Percentiles rank a stretch among this genome's conserved stretches.
phyloP scores from a whole-genome alignment of 495 filamentous ascomycete species.

The Lasiosphaeris hirsuta region DNA sequence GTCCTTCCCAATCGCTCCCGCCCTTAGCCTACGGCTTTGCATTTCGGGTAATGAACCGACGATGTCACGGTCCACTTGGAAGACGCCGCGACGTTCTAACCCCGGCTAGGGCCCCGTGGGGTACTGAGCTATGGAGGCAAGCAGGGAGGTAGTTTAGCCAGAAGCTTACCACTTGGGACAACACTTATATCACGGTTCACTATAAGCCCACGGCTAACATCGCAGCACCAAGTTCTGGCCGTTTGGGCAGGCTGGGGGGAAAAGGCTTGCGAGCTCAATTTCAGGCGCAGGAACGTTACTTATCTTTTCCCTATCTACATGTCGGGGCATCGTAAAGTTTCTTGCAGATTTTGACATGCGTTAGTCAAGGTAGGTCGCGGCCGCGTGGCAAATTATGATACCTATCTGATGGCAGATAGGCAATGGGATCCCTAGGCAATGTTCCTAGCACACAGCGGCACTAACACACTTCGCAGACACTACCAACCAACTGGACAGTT shows the following conservation, averaged over 20 bases:
- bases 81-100: neutral
- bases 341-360: neutral
- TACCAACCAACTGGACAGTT: neutral
- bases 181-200: neutral
- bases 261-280: neutral
- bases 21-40: slow-evolving; percentile 13
- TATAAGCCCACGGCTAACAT: neutral
- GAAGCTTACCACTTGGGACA: neutral
- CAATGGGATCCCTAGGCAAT: too few relatives aligned
- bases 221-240: neutral
- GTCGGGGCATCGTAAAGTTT: neutral
- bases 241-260: neutral
- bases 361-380: too few relatives aligned
- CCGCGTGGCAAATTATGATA: too few relatives aligned
- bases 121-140: neutral
- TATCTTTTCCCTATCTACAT: neutral
- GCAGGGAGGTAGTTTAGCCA: slow-evolving; percentile 20
- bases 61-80: slow-evolving; percentile 3
- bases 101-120: neutral
- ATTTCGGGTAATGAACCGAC: slow-evolving; percentile 28
- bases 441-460: too few relatives aligned
- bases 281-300: slow-evolving; percentile 15
- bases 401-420: too few relatives aligned
- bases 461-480: too few relatives aligned
- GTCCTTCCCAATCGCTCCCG: slow-evolving; percentile 6